A percentile compares a stretch with the other conserved stretches of the same genome.
Conservation (phyloP, 2,329 filamentous ascomycete species). For the Lecanicillium sp. region DNA sequence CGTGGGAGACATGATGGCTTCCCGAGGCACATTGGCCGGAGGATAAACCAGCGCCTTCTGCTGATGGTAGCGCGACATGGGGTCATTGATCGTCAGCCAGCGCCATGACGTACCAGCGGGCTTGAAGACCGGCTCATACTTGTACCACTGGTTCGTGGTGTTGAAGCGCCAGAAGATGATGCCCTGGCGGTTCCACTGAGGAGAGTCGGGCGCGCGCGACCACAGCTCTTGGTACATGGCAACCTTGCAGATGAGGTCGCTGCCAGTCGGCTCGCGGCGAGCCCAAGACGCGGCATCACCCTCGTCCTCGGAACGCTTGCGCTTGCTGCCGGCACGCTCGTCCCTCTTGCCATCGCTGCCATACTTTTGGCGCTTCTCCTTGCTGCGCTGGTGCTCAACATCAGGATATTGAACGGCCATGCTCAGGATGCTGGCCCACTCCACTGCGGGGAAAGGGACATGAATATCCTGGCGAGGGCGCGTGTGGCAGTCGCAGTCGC, state of each 20-base stretch:
- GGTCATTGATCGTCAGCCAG: constrained; percentile 53
- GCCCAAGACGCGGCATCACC: constrained; percentile 31
- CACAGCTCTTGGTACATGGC: constrained; percentile 62
- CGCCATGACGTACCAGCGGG: constrained; percentile 50
- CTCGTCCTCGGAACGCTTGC: constrained; percentile 31
- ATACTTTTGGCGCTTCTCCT: constrained; percentile 26
- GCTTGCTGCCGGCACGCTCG: constrained; percentile 27
- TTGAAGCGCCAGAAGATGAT: constrained; percentile 58
- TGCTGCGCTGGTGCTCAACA: constrained; percentile 29
- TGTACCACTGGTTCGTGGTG: constrained; percentile 42
- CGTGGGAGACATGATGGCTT: constrained; percentile 46
- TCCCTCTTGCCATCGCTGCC: constrained; percentile 26
- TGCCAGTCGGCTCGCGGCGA: constrained; percentile 34
- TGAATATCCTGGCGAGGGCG: constrained; percentile 39
- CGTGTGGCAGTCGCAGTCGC: constrained; percentile 42
- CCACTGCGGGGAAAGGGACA: constrained; percentile 49
- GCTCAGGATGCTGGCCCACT: constrained; percentile 51
- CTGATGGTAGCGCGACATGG: constrained; percentile 50
- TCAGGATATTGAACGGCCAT: constrained; percentile 45
- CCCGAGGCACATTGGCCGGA: constrained; percentile 23
- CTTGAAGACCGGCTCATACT: constrained; percentile 38
- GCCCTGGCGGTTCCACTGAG: constrained; percentile 46
- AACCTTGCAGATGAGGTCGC: constrained; percentile 50
- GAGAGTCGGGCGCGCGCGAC: constrained; percentile 40
- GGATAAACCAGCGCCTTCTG: constrained; percentile 34